Evolutionary conservation across 2,329 filamentous ascomycete species (phyloP).

Genomic region (Alternaria angustiovoidea): DNA sequence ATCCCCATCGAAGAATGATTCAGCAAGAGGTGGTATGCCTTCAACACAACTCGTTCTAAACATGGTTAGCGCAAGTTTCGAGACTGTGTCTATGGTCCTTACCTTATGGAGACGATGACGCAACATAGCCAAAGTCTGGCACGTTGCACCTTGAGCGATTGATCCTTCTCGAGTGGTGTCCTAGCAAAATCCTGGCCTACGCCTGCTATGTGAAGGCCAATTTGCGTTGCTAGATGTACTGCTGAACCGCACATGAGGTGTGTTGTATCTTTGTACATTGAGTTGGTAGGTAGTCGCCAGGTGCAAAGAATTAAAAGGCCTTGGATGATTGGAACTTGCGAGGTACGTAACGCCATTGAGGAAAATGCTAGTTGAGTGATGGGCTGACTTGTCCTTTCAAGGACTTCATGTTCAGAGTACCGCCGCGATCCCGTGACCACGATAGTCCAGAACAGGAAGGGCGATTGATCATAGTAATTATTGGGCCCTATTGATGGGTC

Average conservation of each 20-base stretch:
- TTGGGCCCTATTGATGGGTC: conserved; percentile 41
- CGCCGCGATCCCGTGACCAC: conserved; percentile 51
- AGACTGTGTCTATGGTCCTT: conserved; percentile 1
- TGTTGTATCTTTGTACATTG: conserved; percentile 53
- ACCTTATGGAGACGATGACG: conserved; percentile 50
- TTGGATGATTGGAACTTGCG: conserved; percentile 51
- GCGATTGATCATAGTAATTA: conserved; percentile 45
- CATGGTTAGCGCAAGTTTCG: conserved; percentile 18
- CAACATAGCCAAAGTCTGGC: conserved; percentile 50
- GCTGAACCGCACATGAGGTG: conserved; percentile 52
- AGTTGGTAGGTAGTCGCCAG: conserved; percentile 53
- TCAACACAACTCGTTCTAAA: conserved; percentile 43
- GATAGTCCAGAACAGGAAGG: conserved; percentile 53
- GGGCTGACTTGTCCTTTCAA: conserved; percentile 42
- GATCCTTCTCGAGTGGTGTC: conserved; percentile 47
- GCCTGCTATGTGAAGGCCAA: conserved; percentile 51
- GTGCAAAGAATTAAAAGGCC: conserved; percentile 52
- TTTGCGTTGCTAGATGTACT: conserved; percentile 52
- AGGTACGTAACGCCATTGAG: conserved; percentile 48
- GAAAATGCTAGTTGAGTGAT: conserved; percentile 50
- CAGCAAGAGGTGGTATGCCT: conserved; percentile 47
- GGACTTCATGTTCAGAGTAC: conserved; percentile 48
- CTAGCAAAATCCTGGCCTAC: conserved; percentile 53
- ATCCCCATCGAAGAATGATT: conserved; percentile 45
- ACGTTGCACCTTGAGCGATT: conserved; percentile 46